Evolutionary conservation across 768 basidiomycete species (phyloP).

Genomic region (Kwoniella pini): DNA sequence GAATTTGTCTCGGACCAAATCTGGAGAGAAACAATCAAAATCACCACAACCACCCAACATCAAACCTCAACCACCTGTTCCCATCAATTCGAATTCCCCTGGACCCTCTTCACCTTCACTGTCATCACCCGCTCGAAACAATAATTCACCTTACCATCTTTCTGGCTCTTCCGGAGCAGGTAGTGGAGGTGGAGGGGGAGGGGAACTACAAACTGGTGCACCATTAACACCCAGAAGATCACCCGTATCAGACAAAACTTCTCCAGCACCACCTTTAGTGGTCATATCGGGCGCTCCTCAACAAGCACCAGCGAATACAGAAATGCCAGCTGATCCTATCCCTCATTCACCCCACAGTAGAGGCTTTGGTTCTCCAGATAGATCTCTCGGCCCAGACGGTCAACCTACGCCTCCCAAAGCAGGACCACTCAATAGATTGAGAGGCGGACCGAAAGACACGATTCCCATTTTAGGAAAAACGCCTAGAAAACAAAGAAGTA

Average conservation of each 20-base stretch:
- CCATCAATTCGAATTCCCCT: slow-evolving; percentile 28
- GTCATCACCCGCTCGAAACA: slow-evolving; percentile 29
- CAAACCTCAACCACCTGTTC: slow-evolving; percentile 31
- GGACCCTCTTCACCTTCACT: slow-evolving; percentile 42
- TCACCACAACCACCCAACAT: slow-evolving; percentile 29
- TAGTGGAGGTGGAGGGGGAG: neutral
- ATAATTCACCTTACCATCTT: neutral
- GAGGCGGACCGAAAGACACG: slow-evolving; percentile 76
- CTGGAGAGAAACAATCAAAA: slow-evolving; percentile 32
- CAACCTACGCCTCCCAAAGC: slow-evolving; percentile 54
- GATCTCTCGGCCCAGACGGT: slow-evolving; percentile 45
- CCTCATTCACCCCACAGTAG: slow-evolving; percentile 54
- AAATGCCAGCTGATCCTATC: slow-evolving; percentile 57
- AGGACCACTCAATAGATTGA: slow-evolving; percentile 53
- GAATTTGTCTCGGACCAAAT: slow-evolving; percentile 46
- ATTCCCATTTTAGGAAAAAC: slow-evolving; percentile 96
- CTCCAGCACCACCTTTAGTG: slow-evolving; percentile 55
- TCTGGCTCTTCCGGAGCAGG: neutral
- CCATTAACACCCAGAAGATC: slow-evolving; percentile 46
- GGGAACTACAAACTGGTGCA: slow-evolving; percentile 18
- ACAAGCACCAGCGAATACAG: slow-evolving; percentile 30
- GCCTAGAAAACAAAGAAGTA: slow-evolving; percentile 89
- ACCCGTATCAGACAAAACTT: slow-evolving; percentile 51
- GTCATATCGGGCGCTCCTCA: slow-evolving; percentile 53
- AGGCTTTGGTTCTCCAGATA: slow-evolving; percentile 49